Percentiles rank a stretch among this genome's conserved stretches.
Evolutionary conservation across 2,329 filamentous ascomycete genomes (phyloP).

Genomic region (Aspergillus alliaceus): DNA sequence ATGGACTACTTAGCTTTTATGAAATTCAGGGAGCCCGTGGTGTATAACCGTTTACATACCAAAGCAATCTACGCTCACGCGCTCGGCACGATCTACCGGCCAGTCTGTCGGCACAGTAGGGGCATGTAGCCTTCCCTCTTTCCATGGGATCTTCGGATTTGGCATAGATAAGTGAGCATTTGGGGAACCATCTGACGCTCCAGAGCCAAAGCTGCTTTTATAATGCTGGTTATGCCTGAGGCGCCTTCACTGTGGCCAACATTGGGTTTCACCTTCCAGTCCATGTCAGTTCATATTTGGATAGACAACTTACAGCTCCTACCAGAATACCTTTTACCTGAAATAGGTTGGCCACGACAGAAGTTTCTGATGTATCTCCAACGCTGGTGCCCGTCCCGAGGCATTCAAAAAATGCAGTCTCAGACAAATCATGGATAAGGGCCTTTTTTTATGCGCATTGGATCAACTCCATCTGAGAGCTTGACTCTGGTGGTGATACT

Average conservation of each 20-base stretch:
- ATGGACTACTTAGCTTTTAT: no score
- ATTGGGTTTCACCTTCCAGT: constrained; percentile 24
- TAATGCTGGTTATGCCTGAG: constrained; percentile 20
- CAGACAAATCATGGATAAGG: constrained; percentile 6
- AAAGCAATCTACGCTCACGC: constrained; percentile 30
- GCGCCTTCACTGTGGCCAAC: constrained; percentile 22
- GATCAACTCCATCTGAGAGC: no score
- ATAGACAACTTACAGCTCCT: no score
- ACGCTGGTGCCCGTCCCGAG: constrained; percentile 13
- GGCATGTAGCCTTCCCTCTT: no score
- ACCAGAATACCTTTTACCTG: no score
- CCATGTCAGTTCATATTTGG: no score
- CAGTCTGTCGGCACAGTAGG: no score
- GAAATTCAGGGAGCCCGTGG: no score
- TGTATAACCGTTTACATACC: no score
- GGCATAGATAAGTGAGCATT: constrained; percentile 21
- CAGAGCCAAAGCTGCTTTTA: constrained; percentile 20
- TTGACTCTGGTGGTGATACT: no score
- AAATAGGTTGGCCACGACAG: no score
- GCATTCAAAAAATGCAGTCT: constrained; percentile 15
- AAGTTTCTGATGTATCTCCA: constrained; percentile 8
- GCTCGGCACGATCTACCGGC: constrained; percentile 14
- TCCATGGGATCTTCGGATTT: constrained; percentile 25
- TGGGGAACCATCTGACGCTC: constrained; percentile 20
- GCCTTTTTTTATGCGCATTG: constrained; percentile 12